phyloP scores from a whole-genome alignment of 768 basidiomycete species.

The Boletus pseudo-olivaceus region DNA sequence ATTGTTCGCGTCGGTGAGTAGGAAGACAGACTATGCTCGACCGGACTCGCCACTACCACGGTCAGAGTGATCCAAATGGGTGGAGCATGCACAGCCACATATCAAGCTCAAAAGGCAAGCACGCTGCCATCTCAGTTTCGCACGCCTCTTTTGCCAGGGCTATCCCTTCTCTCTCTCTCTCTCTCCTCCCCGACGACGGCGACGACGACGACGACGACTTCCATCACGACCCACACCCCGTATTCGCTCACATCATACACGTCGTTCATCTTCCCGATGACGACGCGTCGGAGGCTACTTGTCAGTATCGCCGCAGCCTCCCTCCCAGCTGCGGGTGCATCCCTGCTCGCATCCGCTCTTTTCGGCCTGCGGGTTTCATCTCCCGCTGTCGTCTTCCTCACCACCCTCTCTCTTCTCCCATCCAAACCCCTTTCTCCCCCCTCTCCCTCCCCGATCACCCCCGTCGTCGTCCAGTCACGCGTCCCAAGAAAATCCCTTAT shows the following conservation, averaged over 20 bases:
- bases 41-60: background rate
- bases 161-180: slow-evolving; percentile 23
- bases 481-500: slow-evolving; percentile 77
- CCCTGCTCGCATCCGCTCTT: slow-evolving; percentile 35
- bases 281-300: slow-evolving; percentile 26
- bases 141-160: slow-evolving; percentile 28
- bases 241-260: background rate
- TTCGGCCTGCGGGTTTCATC: slow-evolving; percentile 63
- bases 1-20: slow-evolving; percentile 7
- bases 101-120: slow-evolving; percentile 31
- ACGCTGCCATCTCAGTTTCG: slow-evolving; percentile 22
- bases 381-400: slow-evolving; percentile 60
- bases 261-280: slow-evolving; percentile 13
- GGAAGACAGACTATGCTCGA: background rate
- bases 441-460: slow-evolving; percentile 60
- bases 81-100: slow-evolving; percentile 25
- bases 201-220: slow-evolving; percentile 32
- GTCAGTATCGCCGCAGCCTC: slow-evolving; percentile 19
- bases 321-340: slow-evolving; percentile 23
- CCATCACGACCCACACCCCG: background rate
- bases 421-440: slow-evolving; percentile 42
- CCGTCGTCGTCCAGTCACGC: slow-evolving; percentile 69
- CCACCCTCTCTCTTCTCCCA: slow-evolving; percentile 57
- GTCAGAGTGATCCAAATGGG: background rate
- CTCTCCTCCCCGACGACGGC: slow-evolving; percentile 19